Percentiles rank a stretch among this genome's conserved stretches.
phyloP scores from a whole-genome alignment of 768 basidiomycete species.

The Sutorius australiensis region DNA sequence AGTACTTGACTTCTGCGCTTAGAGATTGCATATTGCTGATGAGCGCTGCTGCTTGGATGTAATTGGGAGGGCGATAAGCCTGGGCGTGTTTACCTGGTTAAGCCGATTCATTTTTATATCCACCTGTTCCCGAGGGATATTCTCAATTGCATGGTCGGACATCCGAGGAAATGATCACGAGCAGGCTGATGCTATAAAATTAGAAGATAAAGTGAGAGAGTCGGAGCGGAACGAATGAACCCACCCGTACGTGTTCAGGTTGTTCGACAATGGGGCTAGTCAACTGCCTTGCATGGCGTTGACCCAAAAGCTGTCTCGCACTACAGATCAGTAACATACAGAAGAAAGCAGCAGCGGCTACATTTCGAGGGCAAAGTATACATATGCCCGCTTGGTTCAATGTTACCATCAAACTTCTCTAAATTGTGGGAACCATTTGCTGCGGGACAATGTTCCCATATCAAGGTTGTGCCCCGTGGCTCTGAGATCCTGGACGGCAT shows the following conservation, averaged over 20 bases:
- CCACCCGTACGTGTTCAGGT: too few species aligned
- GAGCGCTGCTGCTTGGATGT: not conserved
- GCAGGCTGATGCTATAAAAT: not conserved
- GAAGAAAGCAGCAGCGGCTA: too few species aligned
- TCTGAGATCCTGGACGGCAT: not conserved
- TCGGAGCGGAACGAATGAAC: too few species aligned
- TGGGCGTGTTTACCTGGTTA: not conserved
- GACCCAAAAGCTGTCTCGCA: too few species aligned
- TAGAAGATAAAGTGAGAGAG: not conserved
- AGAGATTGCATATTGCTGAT: constrained; percentile 8
- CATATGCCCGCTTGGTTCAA: too few species aligned
- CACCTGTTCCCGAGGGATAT: not conserved
- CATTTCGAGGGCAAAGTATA: too few species aligned
- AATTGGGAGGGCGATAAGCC: not conserved
- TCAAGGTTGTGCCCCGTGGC: not conserved
- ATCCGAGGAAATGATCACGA: not conserved
- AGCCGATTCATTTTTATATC: constrained; percentile 4
- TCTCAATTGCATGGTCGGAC: not conserved
- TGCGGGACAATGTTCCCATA: not conserved
- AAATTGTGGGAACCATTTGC: too few species aligned
- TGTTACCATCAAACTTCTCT: too few species aligned
- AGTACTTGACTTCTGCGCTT: constrained; percentile 37
- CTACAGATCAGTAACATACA: too few species aligned
- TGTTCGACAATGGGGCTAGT: too few species aligned
- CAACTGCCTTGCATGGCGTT: too few species aligned